Conservation (phyloP, 331 rosid genomes). For the Quercus phellos region DNA sequence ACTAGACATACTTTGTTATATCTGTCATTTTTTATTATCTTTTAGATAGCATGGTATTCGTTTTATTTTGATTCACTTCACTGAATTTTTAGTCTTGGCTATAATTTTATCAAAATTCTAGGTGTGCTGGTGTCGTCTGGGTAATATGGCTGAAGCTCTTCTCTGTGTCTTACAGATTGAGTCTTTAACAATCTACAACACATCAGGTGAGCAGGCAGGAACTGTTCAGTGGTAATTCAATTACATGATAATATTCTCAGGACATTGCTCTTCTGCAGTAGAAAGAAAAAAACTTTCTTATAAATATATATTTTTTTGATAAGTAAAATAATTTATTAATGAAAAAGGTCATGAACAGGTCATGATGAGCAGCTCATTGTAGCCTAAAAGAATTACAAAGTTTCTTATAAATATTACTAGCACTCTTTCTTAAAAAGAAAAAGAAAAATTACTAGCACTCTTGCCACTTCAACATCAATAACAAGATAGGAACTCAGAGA, state of each 20-base stretch:
- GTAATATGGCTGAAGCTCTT: conserved; percentile 71
- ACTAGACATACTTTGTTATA: background rate
- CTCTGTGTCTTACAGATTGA: conserved; percentile 74
- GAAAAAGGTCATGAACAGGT: no score
- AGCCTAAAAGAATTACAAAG: no score
- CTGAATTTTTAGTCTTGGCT: conserved; percentile 11
- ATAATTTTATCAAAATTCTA: conserved; percentile 28
- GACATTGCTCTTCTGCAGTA: background rate
- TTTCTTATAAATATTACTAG: background rate
- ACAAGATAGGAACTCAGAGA: background rate
- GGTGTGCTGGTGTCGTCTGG: conserved; percentile 88
- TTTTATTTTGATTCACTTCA: conserved; percentile 11
- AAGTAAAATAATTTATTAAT: no score
- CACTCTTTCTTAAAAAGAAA: no score
- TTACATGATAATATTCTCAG: background rate
- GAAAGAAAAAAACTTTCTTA: background rate
- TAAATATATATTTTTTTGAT: background rate
- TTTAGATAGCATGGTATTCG: background rate
- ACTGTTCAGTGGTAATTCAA: conserved; percentile 15
- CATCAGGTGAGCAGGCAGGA: conserved; percentile 56
- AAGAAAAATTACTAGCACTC: background rate
- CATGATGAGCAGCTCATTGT: no score
- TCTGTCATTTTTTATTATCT: background rate
- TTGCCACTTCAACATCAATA: background rate
- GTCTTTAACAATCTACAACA: conserved; percentile 71